These are phyloP conservation scores for Malassezia cuniculi DNA, from an alignment of 1,284 basidiomycete genomes.

Conservation along the genomic window DNA sequence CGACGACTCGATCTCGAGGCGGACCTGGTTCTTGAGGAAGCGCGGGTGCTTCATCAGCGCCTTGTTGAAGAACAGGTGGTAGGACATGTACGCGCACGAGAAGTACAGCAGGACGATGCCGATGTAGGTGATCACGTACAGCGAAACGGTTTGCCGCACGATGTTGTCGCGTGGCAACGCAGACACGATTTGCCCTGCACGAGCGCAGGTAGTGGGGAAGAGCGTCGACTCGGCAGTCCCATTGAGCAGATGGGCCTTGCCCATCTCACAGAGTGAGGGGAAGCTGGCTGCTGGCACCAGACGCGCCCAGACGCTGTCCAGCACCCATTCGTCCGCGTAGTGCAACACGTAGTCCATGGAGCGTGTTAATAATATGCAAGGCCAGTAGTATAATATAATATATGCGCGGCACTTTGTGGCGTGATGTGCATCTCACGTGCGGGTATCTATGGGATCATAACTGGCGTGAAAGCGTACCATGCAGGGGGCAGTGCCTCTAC, in stretches of 20 bases:
- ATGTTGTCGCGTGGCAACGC: conserved; percentile 30
- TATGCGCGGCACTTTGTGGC: no score
- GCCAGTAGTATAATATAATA: no score
- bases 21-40: conserved; percentile 71
- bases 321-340: conserved; percentile 21
- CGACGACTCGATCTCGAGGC: conserved; percentile 66
- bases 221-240: not conserved
- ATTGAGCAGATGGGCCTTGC: no score
- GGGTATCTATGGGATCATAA: no score
- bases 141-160: conserved; percentile 60
- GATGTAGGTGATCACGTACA: conserved; percentile 61
- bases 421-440: no score
- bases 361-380: not conserved
- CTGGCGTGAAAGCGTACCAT: no score
- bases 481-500: no score
- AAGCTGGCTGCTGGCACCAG: conserved; percentile 13
- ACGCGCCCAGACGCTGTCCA: conserved; percentile 22
- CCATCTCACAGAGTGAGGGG: not conserved
- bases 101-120: conserved; percentile 61
- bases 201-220: not conserved
- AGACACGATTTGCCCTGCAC: conserved; percentile 9
- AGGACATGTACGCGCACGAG: conserved; percentile 63
- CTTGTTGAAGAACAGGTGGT: conserved; percentile 80
- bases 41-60: conserved; percentile 90
- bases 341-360: conserved; percentile 29